A percentile compares a stretch with the other conserved stretches of the same genome.
Conservation (phyloP, 176 grass and related monocot genomes). For the Triticum monococcum region DNA sequence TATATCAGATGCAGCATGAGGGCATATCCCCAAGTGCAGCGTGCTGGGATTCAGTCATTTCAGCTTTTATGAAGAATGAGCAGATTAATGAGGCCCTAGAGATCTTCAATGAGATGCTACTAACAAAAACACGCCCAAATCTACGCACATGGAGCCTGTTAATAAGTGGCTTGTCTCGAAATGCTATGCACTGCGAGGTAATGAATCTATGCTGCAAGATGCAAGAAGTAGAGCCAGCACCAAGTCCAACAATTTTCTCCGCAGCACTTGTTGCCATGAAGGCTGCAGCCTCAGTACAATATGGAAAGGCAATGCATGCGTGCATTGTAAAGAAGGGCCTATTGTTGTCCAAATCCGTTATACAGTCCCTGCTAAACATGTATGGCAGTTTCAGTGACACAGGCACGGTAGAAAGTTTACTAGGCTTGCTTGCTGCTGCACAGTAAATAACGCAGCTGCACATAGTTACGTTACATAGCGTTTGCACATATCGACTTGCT, state of each 20-base stretch:
- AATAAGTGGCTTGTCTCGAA: constrained; percentile 50
- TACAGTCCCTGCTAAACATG: constrained; percentile 40
- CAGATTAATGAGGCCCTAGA: constrained; percentile 46
- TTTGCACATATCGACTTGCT: constrained; percentile 12
- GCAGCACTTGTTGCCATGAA: constrained; percentile 39
- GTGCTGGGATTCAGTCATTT: constrained; percentile 64
- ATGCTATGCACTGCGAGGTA: constrained; percentile 49
- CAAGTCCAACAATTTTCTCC: constrained; percentile 68
- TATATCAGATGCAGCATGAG: constrained; percentile 64
- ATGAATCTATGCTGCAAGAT: constrained; percentile 51
- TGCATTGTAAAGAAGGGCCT: constrained; percentile 42
- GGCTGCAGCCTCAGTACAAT: not conserved
- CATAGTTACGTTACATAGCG: not conserved
- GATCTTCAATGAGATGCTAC: constrained; percentile 58
- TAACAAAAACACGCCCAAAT: constrained; percentile 53
- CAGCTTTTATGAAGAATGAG: constrained; percentile 36
- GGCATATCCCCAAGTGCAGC: constrained; percentile 57
- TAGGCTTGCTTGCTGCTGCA: constrained; percentile 29
- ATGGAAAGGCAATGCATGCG: constrained; percentile 37
- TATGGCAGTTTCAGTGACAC: constrained; percentile 33
- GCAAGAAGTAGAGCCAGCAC: constrained; percentile 47
- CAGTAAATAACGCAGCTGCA: constrained; percentile 5
- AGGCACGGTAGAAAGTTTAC: constrained; percentile 19
- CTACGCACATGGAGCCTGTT: constrained; percentile 57
- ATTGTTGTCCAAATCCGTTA: constrained; percentile 31